These are phyloP conservation scores for Hura crepitans DNA, from an alignment of 441 rosid species.

Conservation along the genomic window DNA sequence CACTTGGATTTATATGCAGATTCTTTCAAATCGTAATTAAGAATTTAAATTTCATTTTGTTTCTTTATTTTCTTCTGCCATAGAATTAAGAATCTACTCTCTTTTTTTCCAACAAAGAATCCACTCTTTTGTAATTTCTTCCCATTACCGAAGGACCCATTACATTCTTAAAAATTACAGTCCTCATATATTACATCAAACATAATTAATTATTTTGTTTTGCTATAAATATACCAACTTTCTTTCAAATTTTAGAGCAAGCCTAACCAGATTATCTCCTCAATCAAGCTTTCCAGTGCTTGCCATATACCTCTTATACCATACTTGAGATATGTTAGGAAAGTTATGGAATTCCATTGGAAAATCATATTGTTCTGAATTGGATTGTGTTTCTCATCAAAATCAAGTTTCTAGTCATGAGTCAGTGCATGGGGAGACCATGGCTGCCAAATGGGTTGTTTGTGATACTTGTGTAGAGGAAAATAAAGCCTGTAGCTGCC, in stretches of 20 bases:
- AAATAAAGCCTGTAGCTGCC: conserved; percentile 24
- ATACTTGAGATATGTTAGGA: conserved; percentile 10
- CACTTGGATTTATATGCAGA: no score
- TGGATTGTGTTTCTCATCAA: conserved; percentile 13
- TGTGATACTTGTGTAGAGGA: conserved; percentile 43
- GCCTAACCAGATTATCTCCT: not conserved
- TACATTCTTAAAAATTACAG: not conserved
- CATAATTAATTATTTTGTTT: not conserved
- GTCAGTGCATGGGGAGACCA: conserved; percentile 28
- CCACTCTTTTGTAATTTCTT: not conserved
- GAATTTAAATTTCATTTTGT: not conserved
- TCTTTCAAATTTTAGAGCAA: not conserved
- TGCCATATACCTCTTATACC: no score
- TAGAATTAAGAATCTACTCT: no score
- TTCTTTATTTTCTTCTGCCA: no score
- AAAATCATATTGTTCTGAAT: not conserved
- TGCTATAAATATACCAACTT: not conserved
- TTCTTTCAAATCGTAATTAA: no score
- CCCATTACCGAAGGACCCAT: not conserved
- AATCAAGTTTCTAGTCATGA: conserved; percentile 31
- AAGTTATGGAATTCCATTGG: not conserved
- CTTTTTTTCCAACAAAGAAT: no score
- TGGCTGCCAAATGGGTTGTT: conserved; percentile 15
- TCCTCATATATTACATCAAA: not conserved
- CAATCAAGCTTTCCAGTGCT: not conserved